Evolutionary conservation across 768 basidiomycete species (phyloP), one percentile per base, ranked within the genome.

Genomic region (Hygrophorus russula): DNA sequence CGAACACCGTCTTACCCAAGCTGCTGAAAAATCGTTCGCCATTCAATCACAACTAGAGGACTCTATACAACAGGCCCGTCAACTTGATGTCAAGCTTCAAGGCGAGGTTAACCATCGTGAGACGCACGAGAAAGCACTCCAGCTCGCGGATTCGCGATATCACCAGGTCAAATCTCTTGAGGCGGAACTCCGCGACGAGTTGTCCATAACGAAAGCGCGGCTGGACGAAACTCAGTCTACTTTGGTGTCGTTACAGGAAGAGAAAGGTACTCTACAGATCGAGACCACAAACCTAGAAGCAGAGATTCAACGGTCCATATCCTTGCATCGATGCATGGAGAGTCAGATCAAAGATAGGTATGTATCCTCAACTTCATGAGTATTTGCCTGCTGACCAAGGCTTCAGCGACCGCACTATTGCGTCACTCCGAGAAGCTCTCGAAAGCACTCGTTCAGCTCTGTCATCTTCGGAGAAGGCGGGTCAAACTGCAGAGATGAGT

Each of bases 401-500:
- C 18, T 45, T 42, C 44, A 85, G 84, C 34, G 74, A 80, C 51
- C 59, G 61, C 14, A 58, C 67, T 20, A 59, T 73, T 27, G 45
- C 56, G 3, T 49, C 58, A 36, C 46, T 69, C 58, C 63, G 65
- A 56, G 59, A 52, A 51, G 55, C 74, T 48, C 49, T 69, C 57
- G 57, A 70, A 59, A 60, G 59, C 36, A 56, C 64, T 20, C 68
- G 66, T 36, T 53, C 60, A 42, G 68, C 72, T 41, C 57, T 78
- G 15, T 63, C 68, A n/a, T 67, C 61, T 34, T 67, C 71, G 19
- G 77, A 83, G 50, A 77, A 79, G 52, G 60, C 68, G 5, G 65
- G 68, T 29, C 80, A 80, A 51, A 64, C 72, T 8, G 75, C 79
- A 0, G 78, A 86, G 54, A 71, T 83, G 42, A 77, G 76, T 45